Conservation (phyloP, 2,329 filamentous ascomycete species). For the Xylariaceae sp. region DNA sequence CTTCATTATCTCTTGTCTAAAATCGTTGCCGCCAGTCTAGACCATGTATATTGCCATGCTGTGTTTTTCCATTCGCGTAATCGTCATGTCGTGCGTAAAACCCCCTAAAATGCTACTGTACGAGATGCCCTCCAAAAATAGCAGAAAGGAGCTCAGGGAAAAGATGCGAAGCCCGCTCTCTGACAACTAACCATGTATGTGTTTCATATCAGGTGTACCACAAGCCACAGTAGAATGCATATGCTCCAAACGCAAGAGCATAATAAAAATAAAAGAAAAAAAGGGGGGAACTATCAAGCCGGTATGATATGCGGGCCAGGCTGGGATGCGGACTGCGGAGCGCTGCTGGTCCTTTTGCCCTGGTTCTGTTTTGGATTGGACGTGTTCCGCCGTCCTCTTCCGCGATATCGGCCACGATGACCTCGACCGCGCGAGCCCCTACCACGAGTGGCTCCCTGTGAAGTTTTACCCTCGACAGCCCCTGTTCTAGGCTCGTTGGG, state of each 20-base stretch:
- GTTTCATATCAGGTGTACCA: slow-evolving; percentile 9
- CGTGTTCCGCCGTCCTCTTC: slow-evolving; percentile 35
- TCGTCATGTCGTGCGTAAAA: slow-evolving; percentile 15
- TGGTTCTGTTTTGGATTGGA: slow-evolving; percentile 29
- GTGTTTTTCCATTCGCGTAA: slow-evolving; percentile 1
- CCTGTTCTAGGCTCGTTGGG: slow-evolving; percentile 2
- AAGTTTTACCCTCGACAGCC: slow-evolving; percentile 13
- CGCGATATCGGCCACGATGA: slow-evolving; percentile 36
- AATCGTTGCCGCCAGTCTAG: slow-evolving; percentile 17
- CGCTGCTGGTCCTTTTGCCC: slow-evolving; percentile 9
- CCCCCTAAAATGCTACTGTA: slow-evolving; percentile 13
- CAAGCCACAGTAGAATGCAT: neutral
- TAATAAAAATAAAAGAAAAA: neutral
- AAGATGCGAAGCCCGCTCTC: neutral
- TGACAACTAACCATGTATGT: slow-evolving; percentile 2
- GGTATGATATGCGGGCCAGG: neutral
- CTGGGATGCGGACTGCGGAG: neutral
- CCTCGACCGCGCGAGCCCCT: slow-evolving; percentile 35
- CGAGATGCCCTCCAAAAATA: slow-evolving; percentile 6
- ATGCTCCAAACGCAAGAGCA: slow-evolving; percentile 1
- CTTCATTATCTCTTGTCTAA: slow-evolving; percentile 6
- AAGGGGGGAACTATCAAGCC: neutral
- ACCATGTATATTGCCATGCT: slow-evolving; percentile 17
- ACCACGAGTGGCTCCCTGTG: slow-evolving; percentile 27
- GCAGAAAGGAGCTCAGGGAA: neutral